A percentile compares a stretch with the other conserved stretches of the same genome.
Evolutionary conservation across 768 basidiomycete genomes (phyloP).

Genomic region (Leccinum sublutescens): DNA sequence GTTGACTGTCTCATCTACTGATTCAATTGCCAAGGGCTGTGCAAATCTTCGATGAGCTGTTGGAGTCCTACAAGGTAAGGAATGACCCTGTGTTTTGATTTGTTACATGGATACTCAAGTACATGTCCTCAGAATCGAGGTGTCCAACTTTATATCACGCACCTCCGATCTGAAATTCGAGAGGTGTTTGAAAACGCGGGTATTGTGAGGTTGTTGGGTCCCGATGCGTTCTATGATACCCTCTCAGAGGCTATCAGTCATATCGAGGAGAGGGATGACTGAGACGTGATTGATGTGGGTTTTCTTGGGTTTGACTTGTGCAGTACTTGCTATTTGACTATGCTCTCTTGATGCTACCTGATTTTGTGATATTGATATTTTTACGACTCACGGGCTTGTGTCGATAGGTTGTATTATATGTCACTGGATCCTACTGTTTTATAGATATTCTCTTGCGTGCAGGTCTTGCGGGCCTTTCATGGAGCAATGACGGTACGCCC

Average conservation of each 20-base stretch:
- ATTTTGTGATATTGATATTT: slow-evolving; percentile 3
- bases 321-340: background rate
- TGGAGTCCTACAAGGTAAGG: slow-evolving; percentile 72
- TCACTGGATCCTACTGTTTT: background rate
- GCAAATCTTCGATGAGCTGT: slow-evolving; percentile 78
- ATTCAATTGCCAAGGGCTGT: slow-evolving; percentile 53
- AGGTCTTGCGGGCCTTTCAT: background rate
- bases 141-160: slow-evolving; percentile 46
- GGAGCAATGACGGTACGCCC: too few species aligned
- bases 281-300: background rate
- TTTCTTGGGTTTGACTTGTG: background rate
- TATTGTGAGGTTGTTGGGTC: slow-evolving; percentile 41
- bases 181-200: slow-evolving; percentile 44
- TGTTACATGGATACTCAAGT: background rate
- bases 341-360: background rate
- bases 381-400: background rate
- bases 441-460: background rate
- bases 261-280: slow-evolving; percentile 30
- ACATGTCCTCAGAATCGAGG: slow-evolving; percentile 37
- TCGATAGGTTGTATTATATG: background rate
- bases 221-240: slow-evolving; percentile 44
- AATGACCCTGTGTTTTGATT: background rate
- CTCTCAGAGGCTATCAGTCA: slow-evolving; percentile 42
- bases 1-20: slow-evolving; percentile 3
- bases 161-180: slow-evolving; percentile 39